A percentile compares a stretch with the other conserved stretches of the same genome.
These are phyloP conservation scores for Entoloma clypeatum DNA, from an alignment of 1,284 basidiomycete species.

Conservation along the genomic window DNA sequence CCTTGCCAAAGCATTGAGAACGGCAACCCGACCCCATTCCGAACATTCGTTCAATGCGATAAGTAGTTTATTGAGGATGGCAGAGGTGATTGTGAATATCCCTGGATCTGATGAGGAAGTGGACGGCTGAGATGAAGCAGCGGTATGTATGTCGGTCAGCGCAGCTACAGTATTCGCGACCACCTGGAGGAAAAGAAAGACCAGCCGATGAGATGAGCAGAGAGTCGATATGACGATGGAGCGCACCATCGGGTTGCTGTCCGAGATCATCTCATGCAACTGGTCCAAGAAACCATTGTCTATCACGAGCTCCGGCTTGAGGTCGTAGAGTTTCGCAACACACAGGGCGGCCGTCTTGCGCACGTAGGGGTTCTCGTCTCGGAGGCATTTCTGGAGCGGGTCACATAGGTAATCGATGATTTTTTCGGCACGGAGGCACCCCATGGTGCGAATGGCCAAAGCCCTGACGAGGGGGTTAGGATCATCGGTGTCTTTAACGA, in stretches of 20 bases:
- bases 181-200: constrained; percentile 52
- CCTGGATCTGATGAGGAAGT: constrained; percentile 59
- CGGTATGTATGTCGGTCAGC: constrained; percentile 86
- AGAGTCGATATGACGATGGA: background rate
- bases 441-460: constrained; percentile 97
- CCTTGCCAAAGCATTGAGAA: constrained; percentile 82
- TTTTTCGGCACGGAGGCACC: constrained; percentile 94
- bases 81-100: constrained; percentile 78
- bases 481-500: constrained; percentile 96
- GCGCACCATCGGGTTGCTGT: constrained; percentile 94
- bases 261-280: constrained; percentile 87
- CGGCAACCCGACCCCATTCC: constrained; percentile 96
- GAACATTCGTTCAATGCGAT: constrained; percentile 98
- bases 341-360: constrained; percentile 95
- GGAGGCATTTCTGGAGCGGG: constrained; percentile 86
- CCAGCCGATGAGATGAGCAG: constrained; percentile 4
- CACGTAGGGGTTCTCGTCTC: constrained; percentile 96
- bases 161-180: constrained; percentile 95
- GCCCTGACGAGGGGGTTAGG: constrained; percentile 95
- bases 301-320: constrained; percentile 92
- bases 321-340: constrained; percentile 95
- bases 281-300: constrained; percentile 94
- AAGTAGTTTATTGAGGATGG: constrained; percentile 85
- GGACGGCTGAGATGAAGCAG: constrained; percentile 54
- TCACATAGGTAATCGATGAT: constrained; percentile 98